Evolutionary conservation across 2,329 filamentous ascomycete genomes (phyloP).

Genomic region (Pseudocercospora fijiensis): DNA sequence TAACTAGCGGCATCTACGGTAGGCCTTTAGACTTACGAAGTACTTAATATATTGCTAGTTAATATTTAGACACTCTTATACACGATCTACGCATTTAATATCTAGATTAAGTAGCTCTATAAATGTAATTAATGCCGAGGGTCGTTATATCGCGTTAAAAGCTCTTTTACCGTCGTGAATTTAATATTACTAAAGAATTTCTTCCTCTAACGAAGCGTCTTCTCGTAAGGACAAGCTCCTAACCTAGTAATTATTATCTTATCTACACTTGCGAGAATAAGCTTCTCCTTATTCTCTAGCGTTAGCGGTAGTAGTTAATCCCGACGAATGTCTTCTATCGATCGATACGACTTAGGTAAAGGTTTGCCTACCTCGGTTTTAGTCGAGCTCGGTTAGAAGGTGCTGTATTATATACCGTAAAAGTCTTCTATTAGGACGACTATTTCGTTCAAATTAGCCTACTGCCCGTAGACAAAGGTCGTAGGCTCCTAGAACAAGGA

Average conservation of each 20-base stretch:
- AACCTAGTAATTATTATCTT: not conserved
- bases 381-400: not conserved
- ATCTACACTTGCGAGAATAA: not conserved
- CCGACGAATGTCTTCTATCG: not conserved
- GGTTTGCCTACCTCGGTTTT: not conserved
- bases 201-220: not conserved
- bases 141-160: not conserved
- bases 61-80: too few relatives aligned
- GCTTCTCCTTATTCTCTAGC: not conserved
- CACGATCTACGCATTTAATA: too few relatives aligned
- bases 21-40: too few relatives aligned
- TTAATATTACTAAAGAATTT: not conserved
- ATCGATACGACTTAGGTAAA: not conserved
- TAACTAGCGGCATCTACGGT: too few relatives aligned
- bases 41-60: too few relatives aligned
- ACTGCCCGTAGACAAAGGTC: not conserved
- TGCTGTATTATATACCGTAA: not conserved
- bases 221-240: not conserved
- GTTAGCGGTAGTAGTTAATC: not conserved
- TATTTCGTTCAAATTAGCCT: not conserved
- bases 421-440: not conserved
- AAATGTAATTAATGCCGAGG: not conserved
- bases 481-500: not conserved
- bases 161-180: not conserved
- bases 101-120: not conserved